phyloP scores from a whole-genome alignment of 2,329 filamentous ascomycete species.

The Colletotrichum coccodes region DNA sequence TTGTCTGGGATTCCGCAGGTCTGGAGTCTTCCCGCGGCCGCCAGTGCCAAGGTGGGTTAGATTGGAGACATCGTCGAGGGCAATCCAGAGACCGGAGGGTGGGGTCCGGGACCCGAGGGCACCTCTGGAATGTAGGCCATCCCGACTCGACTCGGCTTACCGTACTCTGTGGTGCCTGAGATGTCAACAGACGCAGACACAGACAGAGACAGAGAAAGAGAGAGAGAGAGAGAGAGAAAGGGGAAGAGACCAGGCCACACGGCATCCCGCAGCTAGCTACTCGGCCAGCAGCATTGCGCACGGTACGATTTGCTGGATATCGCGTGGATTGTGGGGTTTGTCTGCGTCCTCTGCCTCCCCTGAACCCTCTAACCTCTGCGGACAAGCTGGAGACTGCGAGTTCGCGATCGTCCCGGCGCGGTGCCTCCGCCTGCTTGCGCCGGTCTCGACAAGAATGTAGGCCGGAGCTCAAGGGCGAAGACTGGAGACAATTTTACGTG shows the following conservation, averaged over 20 bases:
- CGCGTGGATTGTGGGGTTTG: slow-evolving; percentile 1
- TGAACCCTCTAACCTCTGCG: background rate
- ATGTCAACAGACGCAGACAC: background rate
- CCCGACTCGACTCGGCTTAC: background rate
- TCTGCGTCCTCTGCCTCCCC: background rate
- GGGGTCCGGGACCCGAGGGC: slow-evolving; percentile 8
- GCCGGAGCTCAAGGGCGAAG: background rate
- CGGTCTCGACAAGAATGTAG: background rate
- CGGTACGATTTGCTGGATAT: slow-evolving; percentile 13
- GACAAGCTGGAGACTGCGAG: background rate
- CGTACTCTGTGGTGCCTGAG: background rate
- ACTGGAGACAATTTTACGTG: background rate
- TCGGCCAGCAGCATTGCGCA: slow-evolving; percentile 23
- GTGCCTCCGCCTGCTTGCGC: slow-evolving; percentile 13
- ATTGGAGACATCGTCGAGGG: slow-evolving; percentile 6
- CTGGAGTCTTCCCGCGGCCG: slow-evolving; percentile 4
- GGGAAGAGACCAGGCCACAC: background rate
- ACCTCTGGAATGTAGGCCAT: background rate
- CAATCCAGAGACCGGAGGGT: background rate
- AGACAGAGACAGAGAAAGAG: background rate
- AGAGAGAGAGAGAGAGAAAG: background rate
- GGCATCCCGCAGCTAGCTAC: slow-evolving; percentile 23
- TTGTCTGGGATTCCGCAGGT: slow-evolving; percentile 11
- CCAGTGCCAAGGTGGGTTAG: background rate
- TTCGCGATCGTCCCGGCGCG: background rate